These are phyloP conservation scores for Aureobasidium sp. DNA, from an alignment of 2,329 filamentous ascomycete genomes.

Conservation along the genomic window DNA sequence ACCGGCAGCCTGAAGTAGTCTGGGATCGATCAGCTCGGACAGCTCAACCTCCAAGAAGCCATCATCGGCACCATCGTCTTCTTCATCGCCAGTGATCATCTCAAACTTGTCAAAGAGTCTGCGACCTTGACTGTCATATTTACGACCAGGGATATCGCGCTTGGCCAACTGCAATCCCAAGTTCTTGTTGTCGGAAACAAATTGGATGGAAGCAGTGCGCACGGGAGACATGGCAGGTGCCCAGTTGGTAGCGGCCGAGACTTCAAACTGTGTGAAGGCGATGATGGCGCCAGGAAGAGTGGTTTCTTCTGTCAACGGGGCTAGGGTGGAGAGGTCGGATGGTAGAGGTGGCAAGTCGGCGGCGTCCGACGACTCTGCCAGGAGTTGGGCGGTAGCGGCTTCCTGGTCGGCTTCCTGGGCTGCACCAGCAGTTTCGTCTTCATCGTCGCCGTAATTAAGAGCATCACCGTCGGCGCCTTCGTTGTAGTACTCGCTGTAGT, in stretches of 20 bases:
- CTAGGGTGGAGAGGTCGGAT: constrained; percentile 48
- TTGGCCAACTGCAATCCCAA: constrained; percentile 61
- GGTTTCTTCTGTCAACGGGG: constrained; percentile 43
- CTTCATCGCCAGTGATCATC: constrained; percentile 52
- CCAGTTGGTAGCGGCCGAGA: constrained; percentile 59
- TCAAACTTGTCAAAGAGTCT: constrained; percentile 75
- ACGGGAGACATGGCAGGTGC: constrained; percentile 57
- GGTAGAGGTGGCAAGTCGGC: constrained; percentile 61
- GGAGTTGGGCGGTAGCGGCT: constrained; percentile 26
- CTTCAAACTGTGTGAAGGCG: constrained; percentile 58
- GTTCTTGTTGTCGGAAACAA: constrained; percentile 40
- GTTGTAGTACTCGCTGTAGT: constrained; percentile 26
- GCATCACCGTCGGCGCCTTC: constrained; percentile 26
- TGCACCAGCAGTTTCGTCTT: constrained; percentile 20
- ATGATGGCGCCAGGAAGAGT: constrained; percentile 56
- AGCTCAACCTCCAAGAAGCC: constrained; percentile 54
- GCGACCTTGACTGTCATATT: constrained; percentile 63
- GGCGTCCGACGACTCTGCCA: constrained; percentile 25
- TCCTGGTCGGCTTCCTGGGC: constrained; percentile 20
- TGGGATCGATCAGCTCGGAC: constrained; percentile 60
- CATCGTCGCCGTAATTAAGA: constrained; percentile 35
- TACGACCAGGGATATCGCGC: constrained; percentile 55
- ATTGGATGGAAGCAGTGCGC: constrained; percentile 56
- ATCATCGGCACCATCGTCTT: constrained; percentile 44
- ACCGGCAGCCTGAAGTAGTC: constrained; percentile 36